Evolutionary conservation across 164 flowering plant species (phyloP).

Genomic region (Aristolochia contorta): DNA sequence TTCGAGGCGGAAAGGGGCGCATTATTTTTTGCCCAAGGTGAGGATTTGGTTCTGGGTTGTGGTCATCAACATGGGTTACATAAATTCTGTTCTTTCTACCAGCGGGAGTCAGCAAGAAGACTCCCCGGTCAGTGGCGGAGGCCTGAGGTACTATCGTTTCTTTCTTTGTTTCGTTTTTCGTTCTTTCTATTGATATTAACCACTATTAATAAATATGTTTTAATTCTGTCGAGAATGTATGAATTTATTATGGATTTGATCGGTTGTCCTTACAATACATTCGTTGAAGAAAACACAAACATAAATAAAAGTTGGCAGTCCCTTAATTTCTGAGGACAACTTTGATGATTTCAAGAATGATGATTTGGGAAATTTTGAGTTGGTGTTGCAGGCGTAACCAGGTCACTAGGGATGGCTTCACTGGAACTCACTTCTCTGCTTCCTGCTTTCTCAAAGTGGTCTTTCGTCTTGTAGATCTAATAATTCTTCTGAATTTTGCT

Average conservation of each 20-base stretch:
- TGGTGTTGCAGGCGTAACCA: too few relatives aligned
- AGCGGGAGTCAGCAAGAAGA: slow-evolving; percentile 60
- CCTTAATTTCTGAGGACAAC: too few relatives aligned
- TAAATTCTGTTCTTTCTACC: slow-evolving; percentile 58
- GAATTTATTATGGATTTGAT: neutral
- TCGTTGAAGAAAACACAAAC: neutral
- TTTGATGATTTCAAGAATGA: too few relatives aligned
- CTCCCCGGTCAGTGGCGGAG: slow-evolving; percentile 81
- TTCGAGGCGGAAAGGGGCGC: neutral
- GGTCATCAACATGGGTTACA: slow-evolving; percentile 49
- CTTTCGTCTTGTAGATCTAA: too few relatives aligned
- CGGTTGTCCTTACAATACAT: neutral
- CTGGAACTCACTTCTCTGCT: too few relatives aligned
- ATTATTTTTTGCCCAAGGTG: neutral
- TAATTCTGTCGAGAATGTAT: neutral
- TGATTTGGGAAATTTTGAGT: too few relatives aligned
- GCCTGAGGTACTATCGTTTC: slow-evolving; percentile 54
- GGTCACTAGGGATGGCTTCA: too few relatives aligned
- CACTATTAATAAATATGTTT: neutral
- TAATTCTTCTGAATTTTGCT: too few relatives aligned
- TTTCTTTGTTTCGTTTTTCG: neutral
- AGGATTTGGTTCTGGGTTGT: neutral
- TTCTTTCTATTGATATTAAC: neutral
- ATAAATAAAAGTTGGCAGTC: neutral
- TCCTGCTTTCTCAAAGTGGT: too few relatives aligned